Evolutionary conservation across 2,329 filamentous ascomycete species (phyloP).

Genomic region (Colletotrichum costaricense): DNA sequence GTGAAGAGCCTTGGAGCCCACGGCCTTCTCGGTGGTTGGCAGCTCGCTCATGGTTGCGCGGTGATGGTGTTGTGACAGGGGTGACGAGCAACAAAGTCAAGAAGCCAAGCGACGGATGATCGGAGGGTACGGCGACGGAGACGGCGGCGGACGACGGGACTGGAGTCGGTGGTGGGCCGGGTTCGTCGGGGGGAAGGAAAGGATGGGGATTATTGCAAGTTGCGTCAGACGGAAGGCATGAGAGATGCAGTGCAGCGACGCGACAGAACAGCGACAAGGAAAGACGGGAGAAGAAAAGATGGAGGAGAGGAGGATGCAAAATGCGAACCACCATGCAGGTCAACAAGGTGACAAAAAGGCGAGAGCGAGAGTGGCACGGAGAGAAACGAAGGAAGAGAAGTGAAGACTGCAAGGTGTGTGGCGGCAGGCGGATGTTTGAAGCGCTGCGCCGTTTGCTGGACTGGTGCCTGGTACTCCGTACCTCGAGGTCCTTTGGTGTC

Average conservation of each 20-base stretch:
- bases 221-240: conserved; percentile 11
- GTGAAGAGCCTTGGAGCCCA: conserved; percentile 35
- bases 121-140: conserved; percentile 30
- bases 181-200: neutral
- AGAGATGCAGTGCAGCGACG: conserved; percentile 2
- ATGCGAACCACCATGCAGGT: conserved; percentile 6
- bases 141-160: conserved; percentile 29
- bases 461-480: conserved; percentile 11
- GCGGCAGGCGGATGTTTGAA: neutral
- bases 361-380: neutral
- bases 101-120: conserved; percentile 23
- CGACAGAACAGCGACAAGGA: neutral
- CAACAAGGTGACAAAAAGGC: neutral
- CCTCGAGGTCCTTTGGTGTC: neutral
- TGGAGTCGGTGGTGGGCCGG: conserved; percentile 19
- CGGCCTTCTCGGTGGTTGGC: conserved; percentile 40
- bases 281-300: neutral
- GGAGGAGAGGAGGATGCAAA: neutral
- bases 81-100: conserved; percentile 9
- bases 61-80: neutral
- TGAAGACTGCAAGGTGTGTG: conserved; percentile 11
- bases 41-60: conserved; percentile 28
- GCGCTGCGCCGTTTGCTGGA: conserved; percentile 2
- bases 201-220: neutral
- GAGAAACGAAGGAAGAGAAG: neutral